Evolutionary conservation across 148 eudicot species (phyloP), one percentile per base, ranked within the genome.

Genomic region (Nepenthes gracilis): DNA sequence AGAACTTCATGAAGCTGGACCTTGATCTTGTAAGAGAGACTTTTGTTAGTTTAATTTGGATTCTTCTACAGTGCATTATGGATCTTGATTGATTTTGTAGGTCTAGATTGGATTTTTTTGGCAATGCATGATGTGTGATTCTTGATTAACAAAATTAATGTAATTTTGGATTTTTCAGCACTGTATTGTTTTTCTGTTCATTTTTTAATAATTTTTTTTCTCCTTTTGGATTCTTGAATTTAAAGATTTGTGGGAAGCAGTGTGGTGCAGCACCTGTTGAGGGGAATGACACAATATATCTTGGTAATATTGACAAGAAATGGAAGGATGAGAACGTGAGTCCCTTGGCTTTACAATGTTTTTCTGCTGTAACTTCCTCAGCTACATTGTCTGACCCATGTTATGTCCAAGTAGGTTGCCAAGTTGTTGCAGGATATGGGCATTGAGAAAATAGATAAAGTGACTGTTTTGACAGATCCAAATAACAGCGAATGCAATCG

Each of bases 291-390:
- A 85, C 93, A 23, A 54, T 85, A 58, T 83, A 61, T 72, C 83
- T 85, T 70, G 82, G 85, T 57, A 78, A 78, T 70, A 74, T 85
- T 54, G 81, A 85, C 78, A 85, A 67, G 70, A 74, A 70, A 15
- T 83, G 93, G 88, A 83, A 78, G 68, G 75, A 58, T 63, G 77
- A 74, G 58, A 80, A 85, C 74, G 93, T 85, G 62, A 78, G 85
- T 37, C 50, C 58, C 59, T 48, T 11, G 34, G 6, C 50, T 59
- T 47, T 62, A 7, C 23, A 40, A 11, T 5, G 48, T 11, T 49
- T 59, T 12, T 47, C 47, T 53, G 35, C 53, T 34, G 34, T 36
- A 43, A 38, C 9, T 51, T 43, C 12, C 33, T 55, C 33, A 33
- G 9, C n/a, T 6, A 13, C 43, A 12, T 49, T 35, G 47, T 5